Evolutionary conservation across 805 yeast genomes (phyloP), one percentile per base, ranked within the genome.

Genomic region (Sugiyamaella floridensis): DNA sequence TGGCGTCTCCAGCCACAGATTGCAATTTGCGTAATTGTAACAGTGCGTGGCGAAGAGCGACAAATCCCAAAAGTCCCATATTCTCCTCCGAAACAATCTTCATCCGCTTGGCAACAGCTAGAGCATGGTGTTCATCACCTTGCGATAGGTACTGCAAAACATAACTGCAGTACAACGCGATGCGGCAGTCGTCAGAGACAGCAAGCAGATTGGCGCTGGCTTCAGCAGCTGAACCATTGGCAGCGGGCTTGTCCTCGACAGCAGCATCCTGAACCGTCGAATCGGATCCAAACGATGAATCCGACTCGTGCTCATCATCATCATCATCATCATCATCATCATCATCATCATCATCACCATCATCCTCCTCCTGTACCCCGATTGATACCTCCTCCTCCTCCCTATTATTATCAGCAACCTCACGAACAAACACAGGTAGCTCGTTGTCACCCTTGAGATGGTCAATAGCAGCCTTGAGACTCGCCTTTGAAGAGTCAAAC

Each of bases 11-110:
- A 40, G 55, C 45, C 37, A 55, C 29, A 50, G 53, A 43, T 49
- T 50, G 42, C 50, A 43, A 22, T 47, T 51, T 51, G 47, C 53
- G 51, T 40, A 62, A 52, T 51, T 55, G 56, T 53, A 45, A 51
- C 47, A 52, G 60, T 47, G 51, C 43, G 19, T 53, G 55, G 50
- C 58, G 51, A 15, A 66, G 55, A 5, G 70, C 61, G 8, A 58
- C 64, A 54, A 68, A 66, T 16, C 68, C 70, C n/a, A 67, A 57
- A 18, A 67, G 50, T 4, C 67, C 70, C 16, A 67, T 56, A 32
- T 61, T 48, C n/a, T 45, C 50, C 16, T 47, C 51, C 26, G 46
- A 45, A 12, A 40, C 49, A 14, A 16, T 11, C 18, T 47, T 40
- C 28, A 60, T 43, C 37, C 48, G 37, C 45, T 52, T 49, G 2